Evolutionary conservation across 73 alveolate species (phyloP), one percentile per base, ranked within the genome.

Genomic region (Paramecium sonneborni): DNA sequence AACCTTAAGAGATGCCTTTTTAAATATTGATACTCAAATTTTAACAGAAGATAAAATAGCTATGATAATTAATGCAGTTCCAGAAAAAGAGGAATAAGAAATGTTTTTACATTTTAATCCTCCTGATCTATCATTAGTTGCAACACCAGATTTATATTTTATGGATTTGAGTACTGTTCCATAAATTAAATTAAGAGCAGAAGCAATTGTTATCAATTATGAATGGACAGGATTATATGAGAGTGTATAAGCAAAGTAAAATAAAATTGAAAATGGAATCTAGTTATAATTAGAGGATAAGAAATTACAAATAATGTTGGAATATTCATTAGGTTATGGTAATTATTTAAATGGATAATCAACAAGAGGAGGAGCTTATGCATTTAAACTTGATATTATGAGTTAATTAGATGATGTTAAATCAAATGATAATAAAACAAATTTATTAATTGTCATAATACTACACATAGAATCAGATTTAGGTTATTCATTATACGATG

Each of bases 61-160:
- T 1, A 79, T 79, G 90, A 39, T 79, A 15, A 41, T 39, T 20
- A 79, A 79, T 44, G 90, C 90, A 10, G 90, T 79, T 24, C 90
- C 90, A 43, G 90, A 79, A 11, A 79, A 79, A 18, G 90, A 79
- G 18, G 90, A 79, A 23, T 79, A 79, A 79, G 90, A 79, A 24
- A 14, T 24, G 30, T 79, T 79, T 34, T 18, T 44, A 15, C 69
- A 79, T 24, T 79, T 37, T 23, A 38, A 32, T 21, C 90, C 90
- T 43, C 37, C 23, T 10, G 90, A 79, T 37, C 15, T 79, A 41
- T 30, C 44, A 10, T 0, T 20, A 0, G 56, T 79, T 7, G 90
- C 90, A 10, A 62, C 43, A 11, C 90, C 90, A 7, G 90, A 79
- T 44, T 34, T 39, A 38, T 79, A 24, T 44, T 79, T 79, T 34